A percentile compares a stretch with the other conserved stretches of the same genome.
Conservation (phyloP, 352 stramenopile species). For the Globisporangium takayamanum region DNA sequence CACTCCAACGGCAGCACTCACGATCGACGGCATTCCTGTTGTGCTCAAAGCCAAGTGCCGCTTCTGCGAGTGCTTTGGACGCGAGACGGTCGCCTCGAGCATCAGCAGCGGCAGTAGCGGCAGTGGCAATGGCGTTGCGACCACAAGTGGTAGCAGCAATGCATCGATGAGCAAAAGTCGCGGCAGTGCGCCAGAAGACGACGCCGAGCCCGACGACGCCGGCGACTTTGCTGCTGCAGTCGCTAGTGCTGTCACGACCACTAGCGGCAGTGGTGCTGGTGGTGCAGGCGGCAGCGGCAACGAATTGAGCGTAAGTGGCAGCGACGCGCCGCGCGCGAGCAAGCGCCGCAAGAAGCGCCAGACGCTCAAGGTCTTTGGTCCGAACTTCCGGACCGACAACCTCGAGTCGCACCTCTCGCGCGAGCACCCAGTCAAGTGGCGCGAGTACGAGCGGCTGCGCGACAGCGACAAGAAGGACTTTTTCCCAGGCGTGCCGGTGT, state of each 20-base stretch:
- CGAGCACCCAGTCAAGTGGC: slow-evolving; percentile 41
- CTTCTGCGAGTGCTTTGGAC: slow-evolving; percentile 53
- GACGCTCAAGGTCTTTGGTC: slow-evolving; percentile 51
- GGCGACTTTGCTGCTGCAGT: slow-evolving; percentile 9
- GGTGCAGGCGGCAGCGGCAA: not conserved
- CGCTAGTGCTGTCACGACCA: not conserved
- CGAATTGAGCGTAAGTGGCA: not conserved
- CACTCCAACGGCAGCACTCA: slow-evolving; percentile 3
- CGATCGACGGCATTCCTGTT: slow-evolving; percentile 15
- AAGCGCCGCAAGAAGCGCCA: slow-evolving; percentile 54
- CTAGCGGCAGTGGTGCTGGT: no score
- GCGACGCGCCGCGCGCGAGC: slow-evolving; percentile 7
- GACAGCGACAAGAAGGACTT: slow-evolving; percentile 39
- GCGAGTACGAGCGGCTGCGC: slow-evolving; percentile 41
- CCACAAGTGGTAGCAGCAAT: not conserved
- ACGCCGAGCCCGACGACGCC: slow-evolving; percentile 10
- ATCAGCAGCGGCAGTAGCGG: not conserved
- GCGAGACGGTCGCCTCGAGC: slow-evolving; percentile 15
- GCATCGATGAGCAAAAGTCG: not conserved
- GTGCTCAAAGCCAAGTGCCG: slow-evolving; percentile 50
- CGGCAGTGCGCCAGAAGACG: not conserved
- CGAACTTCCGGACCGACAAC: slow-evolving; percentile 55
- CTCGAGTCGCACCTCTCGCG: slow-evolving; percentile 44
- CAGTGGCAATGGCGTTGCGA: not conserved
- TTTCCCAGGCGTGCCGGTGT: slow-evolving; percentile 26